phyloP scores from a whole-genome alignment of 192 early-diverging fungal genomes.

The Hyaloraphidium curvatum region DNA sequence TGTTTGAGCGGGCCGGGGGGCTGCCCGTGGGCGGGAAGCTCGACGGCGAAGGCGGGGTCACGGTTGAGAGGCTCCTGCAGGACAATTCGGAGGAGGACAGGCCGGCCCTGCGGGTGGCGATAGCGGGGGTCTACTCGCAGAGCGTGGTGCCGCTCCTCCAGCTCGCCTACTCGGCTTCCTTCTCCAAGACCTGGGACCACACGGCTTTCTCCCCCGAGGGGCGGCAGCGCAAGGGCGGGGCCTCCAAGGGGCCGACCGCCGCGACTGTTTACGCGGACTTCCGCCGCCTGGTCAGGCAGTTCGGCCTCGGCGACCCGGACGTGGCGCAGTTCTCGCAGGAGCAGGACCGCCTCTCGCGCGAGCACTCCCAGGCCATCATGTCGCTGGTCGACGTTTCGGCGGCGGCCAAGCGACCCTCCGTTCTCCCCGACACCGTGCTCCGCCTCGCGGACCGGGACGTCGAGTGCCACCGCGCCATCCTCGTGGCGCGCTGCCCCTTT shows the following conservation, averaged over 20 bases:
- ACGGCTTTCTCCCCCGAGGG: neutral
- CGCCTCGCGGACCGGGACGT: constrained; percentile 6
- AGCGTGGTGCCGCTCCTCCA: constrained; percentile 32
- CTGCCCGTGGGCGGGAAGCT: too few species aligned
- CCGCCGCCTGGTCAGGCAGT: constrained; percentile 3
- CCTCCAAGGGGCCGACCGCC: neutral
- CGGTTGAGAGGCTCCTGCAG: too few species aligned
- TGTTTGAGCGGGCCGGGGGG: constrained; percentile 9
- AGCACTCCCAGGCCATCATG: too few species aligned
- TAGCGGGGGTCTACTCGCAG: too few species aligned
- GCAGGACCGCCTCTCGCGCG: too few species aligned
- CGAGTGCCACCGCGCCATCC: constrained; percentile 11
- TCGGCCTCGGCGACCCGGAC: constrained; percentile 7
- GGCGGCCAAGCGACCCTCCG: too few species aligned
- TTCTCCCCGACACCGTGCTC: constrained; percentile 1
- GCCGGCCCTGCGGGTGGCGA: too few species aligned
- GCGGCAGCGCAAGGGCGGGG: neutral
- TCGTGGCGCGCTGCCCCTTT: constrained; percentile 34
- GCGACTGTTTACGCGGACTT: constrained; percentile 7
- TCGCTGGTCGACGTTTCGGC: too few species aligned
- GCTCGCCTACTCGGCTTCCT: too few species aligned
- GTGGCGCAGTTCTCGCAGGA: neutral
- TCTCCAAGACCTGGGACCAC: constrained; percentile 10
- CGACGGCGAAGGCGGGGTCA: constrained; percentile 1
- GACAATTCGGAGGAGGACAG: too few species aligned